Conservation (phyloP, 108 stramenopile species). For the Hondaea fermentalgiana region DNA sequence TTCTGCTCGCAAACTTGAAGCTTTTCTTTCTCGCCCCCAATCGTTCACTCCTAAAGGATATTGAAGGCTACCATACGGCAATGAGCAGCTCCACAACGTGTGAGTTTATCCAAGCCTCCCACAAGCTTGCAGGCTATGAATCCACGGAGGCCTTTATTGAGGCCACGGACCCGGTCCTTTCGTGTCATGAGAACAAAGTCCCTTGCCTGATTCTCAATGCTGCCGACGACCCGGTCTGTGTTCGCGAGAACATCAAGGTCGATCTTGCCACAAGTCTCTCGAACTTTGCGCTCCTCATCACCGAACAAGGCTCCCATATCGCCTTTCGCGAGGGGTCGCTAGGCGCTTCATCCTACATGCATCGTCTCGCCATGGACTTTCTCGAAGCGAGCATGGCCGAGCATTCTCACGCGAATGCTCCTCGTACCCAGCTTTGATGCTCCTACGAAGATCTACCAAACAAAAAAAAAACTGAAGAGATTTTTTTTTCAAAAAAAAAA, state of each 20-base stretch:
- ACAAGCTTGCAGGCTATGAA: not conserved
- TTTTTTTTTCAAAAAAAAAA: too few relatives aligned
- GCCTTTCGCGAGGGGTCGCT: not conserved
- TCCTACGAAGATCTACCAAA: too few relatives aligned
- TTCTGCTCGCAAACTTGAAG: not conserved
- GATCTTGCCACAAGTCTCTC: not conserved
- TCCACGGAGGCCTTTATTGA: not conserved
- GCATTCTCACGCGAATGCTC: too few relatives aligned
- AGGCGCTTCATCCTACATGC: not conserved
- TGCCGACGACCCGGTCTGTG: not conserved
- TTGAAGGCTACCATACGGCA: not conserved
- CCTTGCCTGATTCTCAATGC: constrained; percentile 6
- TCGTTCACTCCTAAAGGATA: not conserved
- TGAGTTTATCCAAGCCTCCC: not conserved
- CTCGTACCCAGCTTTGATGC: too few relatives aligned
- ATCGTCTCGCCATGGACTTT: not conserved
- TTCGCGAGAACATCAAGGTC: not conserved
- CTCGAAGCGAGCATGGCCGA: not conserved
- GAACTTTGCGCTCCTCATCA: not conserved
- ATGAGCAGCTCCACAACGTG: not conserved
- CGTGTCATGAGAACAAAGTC: not conserved
- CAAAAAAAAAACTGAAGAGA: too few relatives aligned
- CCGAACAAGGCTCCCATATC: not conserved
- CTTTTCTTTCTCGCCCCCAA: not conserved
- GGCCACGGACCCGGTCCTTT: not conserved